phyloP scores from a whole-genome alignment of 129 eudicot genomes.

The Flaveria linearis region DNA sequence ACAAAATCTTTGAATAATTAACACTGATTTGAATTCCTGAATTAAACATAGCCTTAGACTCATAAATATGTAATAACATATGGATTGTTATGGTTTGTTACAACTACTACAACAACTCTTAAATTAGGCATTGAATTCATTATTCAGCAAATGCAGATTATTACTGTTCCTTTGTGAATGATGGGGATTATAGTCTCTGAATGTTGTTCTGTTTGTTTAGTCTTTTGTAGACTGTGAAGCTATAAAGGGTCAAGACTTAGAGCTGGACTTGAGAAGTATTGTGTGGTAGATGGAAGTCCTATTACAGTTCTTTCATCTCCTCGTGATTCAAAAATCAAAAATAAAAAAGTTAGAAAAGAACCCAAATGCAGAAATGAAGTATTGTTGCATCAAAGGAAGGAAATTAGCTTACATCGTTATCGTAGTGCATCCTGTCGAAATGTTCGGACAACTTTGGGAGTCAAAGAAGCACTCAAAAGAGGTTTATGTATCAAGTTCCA shows the following conservation, averaged over 20 bases:
- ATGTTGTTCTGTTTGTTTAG: slow-evolving; percentile 5
- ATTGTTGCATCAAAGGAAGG: slow-evolving; percentile 34
- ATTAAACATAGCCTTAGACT: background rate
- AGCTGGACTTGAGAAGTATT: slow-evolving; percentile 88
- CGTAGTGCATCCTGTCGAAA: slow-evolving; percentile 84
- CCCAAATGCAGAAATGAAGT: slow-evolving; percentile 42
- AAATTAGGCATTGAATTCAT: background rate
- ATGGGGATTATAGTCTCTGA: slow-evolving; percentile 2
- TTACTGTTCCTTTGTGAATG: background rate
- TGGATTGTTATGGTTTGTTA: background rate
- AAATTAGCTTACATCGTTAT: slow-evolving; percentile 58
- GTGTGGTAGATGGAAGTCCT: slow-evolving; percentile 84
- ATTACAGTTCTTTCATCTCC: slow-evolving; percentile 77
- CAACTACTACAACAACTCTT: background rate
- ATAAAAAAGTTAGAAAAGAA: slow-evolving; percentile 44
- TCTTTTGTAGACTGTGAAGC: slow-evolving; percentile 40
- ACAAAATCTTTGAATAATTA: background rate
- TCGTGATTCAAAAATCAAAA: slow-evolving; percentile 44
- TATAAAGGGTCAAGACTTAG: slow-evolving; percentile 56
- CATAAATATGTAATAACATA: slow-evolving; percentile 11
- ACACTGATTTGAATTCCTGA: background rate
- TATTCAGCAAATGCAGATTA: background rate
- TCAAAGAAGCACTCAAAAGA: slow-evolving; percentile 49
- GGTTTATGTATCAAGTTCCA: slow-evolving; percentile 74
- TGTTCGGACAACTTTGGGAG: slow-evolving; percentile 41